Evolutionary conservation across 352 stramenopile genomes (phyloP), one percentile per base, ranked within the genome.

Genomic region (Nothophytophthora sp.): DNA sequence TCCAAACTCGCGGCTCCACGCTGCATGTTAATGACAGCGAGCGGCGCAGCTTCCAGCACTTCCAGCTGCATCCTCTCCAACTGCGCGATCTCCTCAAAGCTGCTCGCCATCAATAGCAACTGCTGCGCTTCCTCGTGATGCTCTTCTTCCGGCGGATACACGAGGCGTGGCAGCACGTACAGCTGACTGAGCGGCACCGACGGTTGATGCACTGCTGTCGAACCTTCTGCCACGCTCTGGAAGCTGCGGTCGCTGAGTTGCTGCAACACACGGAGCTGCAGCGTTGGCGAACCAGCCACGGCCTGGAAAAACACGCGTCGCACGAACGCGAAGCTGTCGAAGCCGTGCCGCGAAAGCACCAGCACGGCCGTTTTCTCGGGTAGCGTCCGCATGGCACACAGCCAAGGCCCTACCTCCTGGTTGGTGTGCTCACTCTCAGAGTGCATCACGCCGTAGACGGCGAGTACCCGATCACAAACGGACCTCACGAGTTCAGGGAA

Each of bases 1-100:
- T 42, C 40, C 3, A 43, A 29, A 18, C 19, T 23, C 0, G 2
- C 24, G 10, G 40, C 35, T 6, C 5, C 29, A 0, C 13, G 24
- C 23, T 69, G 71, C 53, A 88, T 70, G 43, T 73, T 70, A 23
- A 85, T 33, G 44, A 88, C 44, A 9, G 63, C 69, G 6, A 86
- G 60, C 0, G 67, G 60, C 0, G 68, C 54, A 6, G 59, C 56
- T 32, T 83, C 72, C 3, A 88, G 33, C 0, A 49, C 27, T 10
- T 78, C 67, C 3, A 77, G 39, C 11, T 71, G 66, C 0, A 67
- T 58, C 13, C 50, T 60, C 16, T 81, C 71, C 34, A 83, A 49
- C 6, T 64, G 40, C 2, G 53, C 16, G n/a, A 88, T 34, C 4
- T 64, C 39, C 7, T 60, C 46, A 33, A 68, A 64, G 41, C 50